A percentile compares a stretch with the other conserved stretches of the same genome.
Conservation (phyloP, 2,329 filamentous ascomycete genomes). For the Endocalyx cinctus region DNA sequence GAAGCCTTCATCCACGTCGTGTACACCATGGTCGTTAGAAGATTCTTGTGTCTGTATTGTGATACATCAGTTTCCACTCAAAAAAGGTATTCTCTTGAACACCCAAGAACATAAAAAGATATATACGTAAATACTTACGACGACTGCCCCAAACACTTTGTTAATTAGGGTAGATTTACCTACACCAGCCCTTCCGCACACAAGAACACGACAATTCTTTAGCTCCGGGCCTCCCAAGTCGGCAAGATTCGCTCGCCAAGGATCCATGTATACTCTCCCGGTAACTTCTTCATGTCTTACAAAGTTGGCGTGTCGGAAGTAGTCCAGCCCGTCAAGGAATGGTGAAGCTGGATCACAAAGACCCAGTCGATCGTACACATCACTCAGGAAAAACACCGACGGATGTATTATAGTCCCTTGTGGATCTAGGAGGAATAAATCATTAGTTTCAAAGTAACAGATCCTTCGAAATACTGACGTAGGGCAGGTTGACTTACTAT, state of each 20-base stretch:
- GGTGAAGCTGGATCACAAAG: slow-evolving; percentile 10
- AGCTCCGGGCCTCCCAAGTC: slow-evolving; percentile 12
- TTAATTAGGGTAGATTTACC: slow-evolving; percentile 24
- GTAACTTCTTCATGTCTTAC: slow-evolving; percentile 9
- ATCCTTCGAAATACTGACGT: too few relatives aligned
- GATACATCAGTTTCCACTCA: too few relatives aligned
- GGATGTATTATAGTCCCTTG: slow-evolving; percentile 19
- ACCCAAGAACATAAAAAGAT: too few relatives aligned
- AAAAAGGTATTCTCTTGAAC: too few relatives aligned
- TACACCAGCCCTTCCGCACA: slow-evolving; percentile 22
- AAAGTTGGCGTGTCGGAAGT: slow-evolving; percentile 10
- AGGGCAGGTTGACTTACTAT: slow-evolving; percentile 8
- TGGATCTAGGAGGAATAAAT: slow-evolving; percentile 7
- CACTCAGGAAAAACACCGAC: slow-evolving; percentile 16
- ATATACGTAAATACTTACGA: slow-evolving; percentile 10
- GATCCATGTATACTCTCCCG: slow-evolving; percentile 12
- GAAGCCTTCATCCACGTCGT: slow-evolving; percentile 23
- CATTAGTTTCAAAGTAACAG: too few relatives aligned
- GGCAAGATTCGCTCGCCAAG: slow-evolving; percentile 14
- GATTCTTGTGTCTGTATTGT: slow-evolving; percentile 19
- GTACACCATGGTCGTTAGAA: slow-evolving; percentile 17
- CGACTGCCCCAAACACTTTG: slow-evolving; percentile 19
- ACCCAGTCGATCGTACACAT: slow-evolving; percentile 15
- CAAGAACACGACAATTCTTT: slow-evolving; percentile 18
- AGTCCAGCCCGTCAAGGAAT: slow-evolving; percentile 13